Evolutionary conservation across 768 basidiomycete species (phyloP).

Genomic region (Termitomyces sp.): DNA sequence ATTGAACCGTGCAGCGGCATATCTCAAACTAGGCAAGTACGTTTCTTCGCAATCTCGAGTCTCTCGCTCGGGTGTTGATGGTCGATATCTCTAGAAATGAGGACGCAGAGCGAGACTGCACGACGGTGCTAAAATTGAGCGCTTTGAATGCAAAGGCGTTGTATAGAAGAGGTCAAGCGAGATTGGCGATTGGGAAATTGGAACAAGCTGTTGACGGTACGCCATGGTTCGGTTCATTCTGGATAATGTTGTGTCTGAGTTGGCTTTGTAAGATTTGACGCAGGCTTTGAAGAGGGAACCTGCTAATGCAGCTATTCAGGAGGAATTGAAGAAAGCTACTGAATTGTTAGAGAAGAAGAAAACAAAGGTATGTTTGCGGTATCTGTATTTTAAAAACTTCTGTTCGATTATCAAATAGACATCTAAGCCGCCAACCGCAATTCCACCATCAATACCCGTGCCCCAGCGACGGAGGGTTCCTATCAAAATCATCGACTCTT

Average conservation of each 20-base stretch:
- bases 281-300: conserved; percentile 62
- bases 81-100: conserved; percentile 46
- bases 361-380: conserved; percentile 28
- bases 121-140: conserved; percentile 55
- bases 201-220: conserved; percentile 63
- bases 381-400: not conserved
- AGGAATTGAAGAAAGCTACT: conserved; percentile 57
- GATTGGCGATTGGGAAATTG: conserved; percentile 51
- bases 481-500: conserved; percentile 16
- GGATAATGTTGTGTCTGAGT: conserved; percentile 12
- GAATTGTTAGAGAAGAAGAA: conserved; percentile 36
- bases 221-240: not conserved
- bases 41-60: conserved; percentile 31
- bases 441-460: not conserved
- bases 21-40: conserved; percentile 94
- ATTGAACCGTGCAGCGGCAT: conserved; percentile 88
- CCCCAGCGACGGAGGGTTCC: conserved; percentile 19
- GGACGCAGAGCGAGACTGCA: conserved; percentile 83
- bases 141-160: conserved; percentile 72
- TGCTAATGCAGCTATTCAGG: conserved; percentile 56
- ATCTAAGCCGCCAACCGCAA: not conserved
- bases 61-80: too few species aligned
- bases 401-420: not conserved
- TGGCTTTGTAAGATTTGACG: conserved; percentile 44
- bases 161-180: conserved; percentile 77